Percentiles rank a stretch among this genome's conserved stretches.
phyloP scores from a whole-genome alignment of 345 rosid species.

The Populus simonii region DNA sequence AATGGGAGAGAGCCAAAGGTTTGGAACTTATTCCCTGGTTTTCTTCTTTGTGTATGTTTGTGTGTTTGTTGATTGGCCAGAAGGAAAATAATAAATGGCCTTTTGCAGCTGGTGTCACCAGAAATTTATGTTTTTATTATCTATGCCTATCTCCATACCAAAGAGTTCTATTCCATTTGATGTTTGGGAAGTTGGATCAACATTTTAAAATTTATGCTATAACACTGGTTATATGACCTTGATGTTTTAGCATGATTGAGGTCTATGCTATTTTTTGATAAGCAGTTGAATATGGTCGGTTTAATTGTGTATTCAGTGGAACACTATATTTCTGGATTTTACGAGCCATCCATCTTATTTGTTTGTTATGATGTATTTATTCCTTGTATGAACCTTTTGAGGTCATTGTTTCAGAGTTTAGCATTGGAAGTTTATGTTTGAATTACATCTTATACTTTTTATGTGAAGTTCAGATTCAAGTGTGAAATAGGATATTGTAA shows the following conservation, averaged over 20 bases:
- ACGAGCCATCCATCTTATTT: background rate
- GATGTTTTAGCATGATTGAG: background rate
- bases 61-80: background rate
- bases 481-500: background rate
- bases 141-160: background rate
- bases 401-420: background rate
- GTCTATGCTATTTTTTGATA: background rate
- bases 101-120: conserved; percentile 2
- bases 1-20: conserved; percentile 99
- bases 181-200: background rate
- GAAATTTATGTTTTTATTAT: background rate
- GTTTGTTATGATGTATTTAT: background rate
- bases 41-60: background rate
- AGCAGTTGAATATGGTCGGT: background rate
- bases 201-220: background rate
- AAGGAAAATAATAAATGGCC: background rate
- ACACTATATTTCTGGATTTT: background rate
- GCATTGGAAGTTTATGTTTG: background rate
- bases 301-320: background rate
- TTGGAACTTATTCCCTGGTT: background rate
- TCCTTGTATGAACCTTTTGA: background rate
- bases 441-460: background rate
- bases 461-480: background rate
- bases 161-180: background rate
- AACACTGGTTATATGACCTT: background rate